A percentile compares a stretch with the other conserved stretches of the same genome.
Conservation (phyloP, 352 stramenopile genomes). For the Hyaloperonospora arabidopsidis region DNA sequence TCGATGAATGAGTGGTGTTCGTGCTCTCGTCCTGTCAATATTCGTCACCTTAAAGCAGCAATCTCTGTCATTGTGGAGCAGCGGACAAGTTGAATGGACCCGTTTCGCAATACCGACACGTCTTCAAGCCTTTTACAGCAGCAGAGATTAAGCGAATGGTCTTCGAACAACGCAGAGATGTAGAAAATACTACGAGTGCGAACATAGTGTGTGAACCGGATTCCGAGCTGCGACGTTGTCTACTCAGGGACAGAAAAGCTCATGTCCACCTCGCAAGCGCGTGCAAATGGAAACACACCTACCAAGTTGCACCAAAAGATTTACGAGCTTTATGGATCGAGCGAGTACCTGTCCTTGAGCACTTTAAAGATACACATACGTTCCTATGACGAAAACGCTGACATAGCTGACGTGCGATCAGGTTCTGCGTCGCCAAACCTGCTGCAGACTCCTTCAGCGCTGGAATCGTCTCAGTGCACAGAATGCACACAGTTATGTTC, state of each 20-base stretch:
- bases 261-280: slow-evolving; percentile 47
- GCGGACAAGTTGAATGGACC: slow-evolving; percentile 57
- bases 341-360: too few species aligned
- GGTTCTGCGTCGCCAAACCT: too few species aligned
- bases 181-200: slow-evolving; percentile 44
- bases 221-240: slow-evolving; percentile 39
- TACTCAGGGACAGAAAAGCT: slow-evolving; percentile 62
- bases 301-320: slow-evolving; percentile 31
- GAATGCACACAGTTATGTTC: too few species aligned
- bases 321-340: slow-evolving; percentile 51
- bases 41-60: slow-evolving; percentile 45
- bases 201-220: slow-evolving; percentile 46
- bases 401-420: too few species aligned
- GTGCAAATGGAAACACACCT: slow-evolving; percentile 42
- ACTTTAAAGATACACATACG: too few species aligned
- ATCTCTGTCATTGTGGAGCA: too few species aligned
- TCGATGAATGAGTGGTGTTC: too few species aligned
- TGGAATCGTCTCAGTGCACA: too few species aligned
- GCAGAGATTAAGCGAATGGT: slow-evolving; percentile 55
- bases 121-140: slow-evolving; percentile 42
- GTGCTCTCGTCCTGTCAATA: slow-evolving; percentile 16
- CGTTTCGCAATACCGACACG: slow-evolving; percentile 34
- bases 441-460: too few species aligned
- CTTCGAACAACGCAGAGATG: slow-evolving; percentile 34
- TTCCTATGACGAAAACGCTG: too few species aligned